These are phyloP conservation scores for Zymoseptoria crescenta DNA, from an alignment of 2,329 filamentous ascomycete species.

Conservation along the genomic window DNA sequence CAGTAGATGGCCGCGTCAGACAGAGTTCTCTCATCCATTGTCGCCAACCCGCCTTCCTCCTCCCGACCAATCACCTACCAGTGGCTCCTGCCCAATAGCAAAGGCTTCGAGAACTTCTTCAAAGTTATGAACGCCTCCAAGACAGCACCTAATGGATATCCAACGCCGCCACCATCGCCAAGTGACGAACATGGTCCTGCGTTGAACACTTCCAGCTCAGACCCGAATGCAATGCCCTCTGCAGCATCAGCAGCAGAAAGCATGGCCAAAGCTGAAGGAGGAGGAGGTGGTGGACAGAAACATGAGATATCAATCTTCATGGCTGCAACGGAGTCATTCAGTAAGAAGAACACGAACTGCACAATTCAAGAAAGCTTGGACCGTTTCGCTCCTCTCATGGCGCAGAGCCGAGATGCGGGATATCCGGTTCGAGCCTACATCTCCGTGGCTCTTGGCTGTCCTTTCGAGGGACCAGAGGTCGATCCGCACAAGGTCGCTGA, in stretches of 20 bases:
- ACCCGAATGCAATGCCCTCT: slow-evolving; percentile 36
- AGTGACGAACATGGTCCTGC: slow-evolving; percentile 31
- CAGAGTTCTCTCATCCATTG: slow-evolving; percentile 63
- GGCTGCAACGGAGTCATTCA: slow-evolving; percentile 73
- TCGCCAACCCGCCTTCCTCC: slow-evolving; percentile 50
- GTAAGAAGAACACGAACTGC: slow-evolving; percentile 75
- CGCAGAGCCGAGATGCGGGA: slow-evolving; percentile 55
- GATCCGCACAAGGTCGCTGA: slow-evolving; percentile 53
- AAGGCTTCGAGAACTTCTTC: slow-evolving; percentile 59
- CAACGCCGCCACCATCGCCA: slow-evolving; percentile 36
- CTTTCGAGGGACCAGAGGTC: slow-evolving; percentile 60
- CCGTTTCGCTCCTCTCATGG: slow-evolving; percentile 63
- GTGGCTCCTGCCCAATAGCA: slow-evolving; percentile 71
- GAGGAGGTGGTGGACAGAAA: slow-evolving; percentile 30
- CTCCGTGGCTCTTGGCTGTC: slow-evolving; percentile 72
- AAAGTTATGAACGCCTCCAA: slow-evolving; percentile 42
- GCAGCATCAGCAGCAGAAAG: slow-evolving; percentile 29
- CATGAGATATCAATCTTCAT: slow-evolving; percentile 72
- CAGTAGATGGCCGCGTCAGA: slow-evolving; percentile 69
- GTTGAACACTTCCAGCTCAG: slow-evolving; percentile 35
- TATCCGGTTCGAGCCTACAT: slow-evolving; percentile 71
- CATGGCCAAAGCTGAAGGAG: slow-evolving; percentile 51
- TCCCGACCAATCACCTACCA: slow-evolving; percentile 59
- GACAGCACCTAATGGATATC: slow-evolving; percentile 39
- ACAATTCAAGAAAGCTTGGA: slow-evolving; percentile 64